Conservation (phyloP, 2,329 filamentous ascomycete genomes). For the Fusarium sp. region DNA sequence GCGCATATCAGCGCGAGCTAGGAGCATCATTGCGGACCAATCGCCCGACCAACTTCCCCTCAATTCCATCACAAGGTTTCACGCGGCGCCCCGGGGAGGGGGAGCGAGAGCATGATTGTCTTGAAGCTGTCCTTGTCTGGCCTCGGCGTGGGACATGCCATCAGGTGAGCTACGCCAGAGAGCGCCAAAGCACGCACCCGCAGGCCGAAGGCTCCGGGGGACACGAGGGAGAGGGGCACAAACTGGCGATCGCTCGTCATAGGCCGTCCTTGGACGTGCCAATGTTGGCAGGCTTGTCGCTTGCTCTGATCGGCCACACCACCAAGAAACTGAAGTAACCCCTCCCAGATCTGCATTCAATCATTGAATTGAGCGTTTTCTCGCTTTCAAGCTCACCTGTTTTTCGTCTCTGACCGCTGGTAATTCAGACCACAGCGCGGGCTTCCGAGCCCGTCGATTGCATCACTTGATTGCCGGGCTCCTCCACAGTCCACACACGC, state of each 20-base stretch:
- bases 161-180: slow-evolving; percentile 42
- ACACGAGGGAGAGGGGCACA: slow-evolving; percentile 25
- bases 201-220: slow-evolving; percentile 41
- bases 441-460: slow-evolving; percentile 26
- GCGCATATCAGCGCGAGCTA: slow-evolving; percentile 19
- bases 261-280: slow-evolving; percentile 24
- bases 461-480: slow-evolving; percentile 32
- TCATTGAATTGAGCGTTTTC: neutral
- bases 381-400: neutral
- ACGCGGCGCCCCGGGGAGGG: slow-evolving; percentile 21
- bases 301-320: slow-evolving; percentile 28
- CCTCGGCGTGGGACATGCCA: slow-evolving; percentile 20
- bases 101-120: slow-evolving; percentile 5
- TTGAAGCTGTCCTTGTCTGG: slow-evolving; percentile 4
- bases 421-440: slow-evolving; percentile 10
- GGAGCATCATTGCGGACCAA: slow-evolving; percentile 21
- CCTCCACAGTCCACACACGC: slow-evolving; percentile 27
- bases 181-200: slow-evolving; percentile 38
- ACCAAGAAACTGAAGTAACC: neutral
- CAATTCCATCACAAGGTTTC: slow-evolving; percentile 43
- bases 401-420: neutral
- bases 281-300: slow-evolving; percentile 20
- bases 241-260: slow-evolving; percentile 43
- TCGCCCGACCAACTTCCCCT: slow-evolving; percentile 35
- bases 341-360: slow-evolving; percentile 12